phyloP scores from a whole-genome alignment of 495 filamentous ascomycete species.

The Neurospora sp. region DNA sequence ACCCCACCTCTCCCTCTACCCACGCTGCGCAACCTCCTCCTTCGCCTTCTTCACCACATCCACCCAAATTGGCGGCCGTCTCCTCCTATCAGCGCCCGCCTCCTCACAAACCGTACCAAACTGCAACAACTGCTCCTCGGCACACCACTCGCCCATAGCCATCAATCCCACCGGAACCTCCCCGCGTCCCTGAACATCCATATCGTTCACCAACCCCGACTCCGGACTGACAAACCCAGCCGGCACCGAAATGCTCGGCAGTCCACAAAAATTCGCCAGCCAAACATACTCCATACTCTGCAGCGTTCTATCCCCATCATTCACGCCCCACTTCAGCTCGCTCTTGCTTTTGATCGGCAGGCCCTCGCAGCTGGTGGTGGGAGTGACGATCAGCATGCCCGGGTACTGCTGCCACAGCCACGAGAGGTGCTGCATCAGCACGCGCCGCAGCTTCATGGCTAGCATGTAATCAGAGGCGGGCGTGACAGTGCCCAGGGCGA shows the following conservation, averaged over 20 bases:
- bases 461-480: slow-evolving; percentile 57
- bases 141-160: slow-evolving; percentile 76
- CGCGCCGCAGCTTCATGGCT: slow-evolving; percentile 63
- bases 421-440: slow-evolving; percentile 72
- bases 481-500: slow-evolving; percentile 53
- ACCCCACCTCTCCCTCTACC: neutral
- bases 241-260: slow-evolving; percentile 60
- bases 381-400: slow-evolving; percentile 64
- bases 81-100: slow-evolving; percentile 10
- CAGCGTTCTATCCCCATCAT: slow-evolving; percentile 58
- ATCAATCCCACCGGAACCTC: slow-evolving; percentile 68
- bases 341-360: slow-evolving; percentile 47
- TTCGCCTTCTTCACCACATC: slow-evolving; percentile 19
- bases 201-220: slow-evolving; percentile 15
- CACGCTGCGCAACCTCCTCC: neutral
- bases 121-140: slow-evolving; percentile 57
- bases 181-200: slow-evolving; percentile 23
- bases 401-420: slow-evolving; percentile 60
- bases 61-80: slow-evolving; percentile 19
- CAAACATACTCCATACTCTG: slow-evolving; percentile 79
- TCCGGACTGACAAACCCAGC: slow-evolving; percentile 48
- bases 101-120: slow-evolving; percentile 58
- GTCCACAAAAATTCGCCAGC: slow-evolving; percentile 72
- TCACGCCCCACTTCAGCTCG: slow-evolving; percentile 53
- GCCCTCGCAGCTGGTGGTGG: slow-evolving; percentile 63